A percentile compares a stretch with the other conserved stretches of the same genome.
Conservation (phyloP, 495 filamentous ascomycete species). For the Neurospora sp. region DNA sequence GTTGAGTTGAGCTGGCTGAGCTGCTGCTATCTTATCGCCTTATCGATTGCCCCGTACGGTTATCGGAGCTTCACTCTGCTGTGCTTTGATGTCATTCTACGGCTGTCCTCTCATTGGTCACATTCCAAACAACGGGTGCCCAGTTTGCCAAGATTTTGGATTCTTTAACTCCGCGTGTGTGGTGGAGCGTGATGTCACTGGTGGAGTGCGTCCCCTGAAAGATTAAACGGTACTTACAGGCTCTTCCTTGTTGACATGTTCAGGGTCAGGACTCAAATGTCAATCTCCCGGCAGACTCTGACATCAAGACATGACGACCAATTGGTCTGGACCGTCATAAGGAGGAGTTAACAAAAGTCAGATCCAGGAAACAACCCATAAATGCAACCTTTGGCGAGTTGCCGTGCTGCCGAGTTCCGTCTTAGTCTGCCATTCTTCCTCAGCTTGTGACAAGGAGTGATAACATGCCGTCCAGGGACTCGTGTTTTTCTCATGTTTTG, state of each 20-base stretch:
- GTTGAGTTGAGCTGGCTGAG: neutral
- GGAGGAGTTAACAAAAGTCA: neutral
- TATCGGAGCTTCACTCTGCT: neutral
- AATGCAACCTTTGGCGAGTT: neutral
- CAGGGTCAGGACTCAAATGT: no score
- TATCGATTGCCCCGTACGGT: neutral
- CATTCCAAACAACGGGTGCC: neutral
- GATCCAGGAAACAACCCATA: neutral
- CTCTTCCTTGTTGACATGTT: neutral
- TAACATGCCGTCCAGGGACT: neutral
- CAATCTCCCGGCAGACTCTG: neutral
- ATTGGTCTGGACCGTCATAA: neutral
- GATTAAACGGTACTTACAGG: neutral
- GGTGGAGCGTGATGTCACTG: neutral
- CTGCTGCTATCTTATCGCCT: neutral
- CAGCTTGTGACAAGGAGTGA: neutral
- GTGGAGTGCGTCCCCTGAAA: neutral
- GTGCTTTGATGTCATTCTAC: neutral
- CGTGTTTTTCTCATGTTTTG: neutral
- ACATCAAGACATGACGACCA: neutral
- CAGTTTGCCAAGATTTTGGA: neutral
- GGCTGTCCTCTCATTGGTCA: neutral
- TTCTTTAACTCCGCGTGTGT: neutral
- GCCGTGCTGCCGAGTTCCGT: neutral
- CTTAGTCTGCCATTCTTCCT: neutral